Conservation (phyloP, 257 asterid species). For the Primulina eburnea region DNA sequence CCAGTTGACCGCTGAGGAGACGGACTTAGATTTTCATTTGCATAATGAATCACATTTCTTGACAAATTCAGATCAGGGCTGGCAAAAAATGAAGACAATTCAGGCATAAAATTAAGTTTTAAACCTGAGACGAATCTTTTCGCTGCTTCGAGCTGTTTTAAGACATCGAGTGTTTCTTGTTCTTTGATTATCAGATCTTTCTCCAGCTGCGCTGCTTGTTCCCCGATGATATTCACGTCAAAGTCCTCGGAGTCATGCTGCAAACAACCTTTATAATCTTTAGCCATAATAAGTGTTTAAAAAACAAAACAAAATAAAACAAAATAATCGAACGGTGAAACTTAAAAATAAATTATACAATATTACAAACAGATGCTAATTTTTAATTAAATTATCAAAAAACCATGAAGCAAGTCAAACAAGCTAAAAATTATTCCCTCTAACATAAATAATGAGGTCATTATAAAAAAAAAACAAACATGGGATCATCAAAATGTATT, state of each 20-base stretch:
- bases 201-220: constrained; percentile 48
- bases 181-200: constrained; percentile 49
- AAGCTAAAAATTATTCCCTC: too few species aligned
- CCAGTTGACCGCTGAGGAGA: constrained; percentile 48
- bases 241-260: constrained; percentile 34
- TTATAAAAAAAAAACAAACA: too few species aligned
- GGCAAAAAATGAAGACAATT: constrained; percentile 40
- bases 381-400: too few species aligned
- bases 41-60: constrained; percentile 5
- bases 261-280: background rate
- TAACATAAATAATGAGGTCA: too few species aligned
- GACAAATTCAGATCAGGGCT: constrained; percentile 33
- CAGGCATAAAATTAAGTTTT: constrained; percentile 51
- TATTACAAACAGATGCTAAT: too few species aligned
- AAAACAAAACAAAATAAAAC: too few species aligned
- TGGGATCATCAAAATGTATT: too few species aligned
- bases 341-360: too few species aligned
- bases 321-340: too few species aligned
- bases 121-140: constrained; percentile 56
- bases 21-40: constrained; percentile 27
- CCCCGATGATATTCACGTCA: constrained; percentile 41
- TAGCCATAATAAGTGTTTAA: too few species aligned
- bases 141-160: constrained; percentile 63
- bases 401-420: too few species aligned
- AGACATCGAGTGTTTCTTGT: constrained; percentile 53